phyloP scores from a whole-genome alignment of 148 eudicot species.

The Persicaria maculosa region DNA sequence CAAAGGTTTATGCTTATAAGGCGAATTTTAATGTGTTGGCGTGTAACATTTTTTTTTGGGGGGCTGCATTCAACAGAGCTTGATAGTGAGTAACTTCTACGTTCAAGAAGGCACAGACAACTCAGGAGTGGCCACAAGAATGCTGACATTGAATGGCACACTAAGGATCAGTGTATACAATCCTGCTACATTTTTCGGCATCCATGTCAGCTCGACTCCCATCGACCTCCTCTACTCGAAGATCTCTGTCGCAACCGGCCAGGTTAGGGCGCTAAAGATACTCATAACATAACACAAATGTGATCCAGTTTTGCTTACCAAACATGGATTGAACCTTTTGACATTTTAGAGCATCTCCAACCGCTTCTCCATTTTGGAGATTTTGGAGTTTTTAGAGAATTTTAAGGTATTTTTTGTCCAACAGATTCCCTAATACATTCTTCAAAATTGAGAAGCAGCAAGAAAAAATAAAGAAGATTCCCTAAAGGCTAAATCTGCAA shows the following conservation, averaged over 20 bases:
- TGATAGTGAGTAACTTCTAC: slow-evolving; percentile 46
- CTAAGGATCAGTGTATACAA: slow-evolving; percentile 63
- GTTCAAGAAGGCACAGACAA: slow-evolving; percentile 64
- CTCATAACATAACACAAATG: not conserved
- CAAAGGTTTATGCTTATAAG: no score
- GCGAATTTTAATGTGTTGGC: not conserved
- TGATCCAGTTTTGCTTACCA: not conserved
- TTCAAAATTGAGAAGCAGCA: no score
- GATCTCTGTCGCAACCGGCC: slow-evolving; percentile 71
- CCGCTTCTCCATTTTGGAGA: no score
- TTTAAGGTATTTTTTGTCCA: no score
- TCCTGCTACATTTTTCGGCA: slow-evolving; percentile 89
- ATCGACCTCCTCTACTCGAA: slow-evolving; percentile 62
- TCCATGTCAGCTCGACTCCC: slow-evolving; percentile 71
- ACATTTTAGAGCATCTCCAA: no score
- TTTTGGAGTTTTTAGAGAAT: no score
- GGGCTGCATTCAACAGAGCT: slow-evolving; percentile 47
- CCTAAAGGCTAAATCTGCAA: no score
- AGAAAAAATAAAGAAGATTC: no score
- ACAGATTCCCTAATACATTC: no score
- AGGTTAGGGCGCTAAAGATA: slow-evolving; percentile 30
- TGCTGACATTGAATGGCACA: slow-evolving; percentile 60
- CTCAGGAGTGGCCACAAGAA: slow-evolving; percentile 73
- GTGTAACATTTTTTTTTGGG: not conserved
- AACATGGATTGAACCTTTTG: not conserved